phyloP scores from a whole-genome alignment of 2,329 filamentous ascomycete genomes.

The Trichoderma oligosporum region DNA sequence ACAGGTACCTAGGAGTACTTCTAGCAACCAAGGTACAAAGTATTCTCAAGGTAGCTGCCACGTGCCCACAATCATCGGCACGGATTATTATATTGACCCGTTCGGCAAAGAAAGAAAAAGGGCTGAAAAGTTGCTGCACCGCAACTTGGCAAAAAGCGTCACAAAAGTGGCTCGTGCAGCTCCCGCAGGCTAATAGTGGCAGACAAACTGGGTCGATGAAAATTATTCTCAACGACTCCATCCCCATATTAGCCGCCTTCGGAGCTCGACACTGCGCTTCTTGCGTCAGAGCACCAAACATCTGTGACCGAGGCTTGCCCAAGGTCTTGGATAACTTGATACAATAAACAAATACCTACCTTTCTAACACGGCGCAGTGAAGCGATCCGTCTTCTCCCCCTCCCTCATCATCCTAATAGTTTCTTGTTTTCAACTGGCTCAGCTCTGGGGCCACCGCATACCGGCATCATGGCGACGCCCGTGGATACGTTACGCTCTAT shows the following conservation, averaged over 20 bases:
- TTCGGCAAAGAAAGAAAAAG: neutral
- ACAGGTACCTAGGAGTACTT: neutral
- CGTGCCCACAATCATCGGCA: conserved; percentile 13
- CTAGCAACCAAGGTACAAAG: too few relatives aligned
- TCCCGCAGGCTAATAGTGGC: conserved; percentile 13
- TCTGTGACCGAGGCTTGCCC: conserved; percentile 12
- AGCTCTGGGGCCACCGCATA: conserved; percentile 23
- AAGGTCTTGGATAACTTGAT: neutral
- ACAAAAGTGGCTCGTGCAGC: conserved; percentile 19
- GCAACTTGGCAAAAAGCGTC: conserved; percentile 8
- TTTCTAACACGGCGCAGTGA: conserved; percentile 1
- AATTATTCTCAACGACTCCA: conserved; percentile 27
- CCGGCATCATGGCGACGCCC: conserved; percentile 47
- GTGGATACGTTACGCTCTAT: conserved; percentile 57
- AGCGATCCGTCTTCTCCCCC: conserved; percentile 1
- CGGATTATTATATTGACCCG: conserved; percentile 15
- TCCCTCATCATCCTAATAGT: neutral
- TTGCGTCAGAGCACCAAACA: conserved; percentile 18
- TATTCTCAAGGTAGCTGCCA: conserved; percentile 6
- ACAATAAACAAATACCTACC: neutral
- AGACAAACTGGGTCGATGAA: conserved; percentile 21
- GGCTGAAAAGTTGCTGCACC: neutral
- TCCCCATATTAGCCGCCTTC: conserved; percentile 20
- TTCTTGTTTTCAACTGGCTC: neutral
- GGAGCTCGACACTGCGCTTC: conserved; percentile 22